phyloP scores from a whole-genome alignment of 345 rosid genomes.

The Gossypium ekmanianum region DNA sequence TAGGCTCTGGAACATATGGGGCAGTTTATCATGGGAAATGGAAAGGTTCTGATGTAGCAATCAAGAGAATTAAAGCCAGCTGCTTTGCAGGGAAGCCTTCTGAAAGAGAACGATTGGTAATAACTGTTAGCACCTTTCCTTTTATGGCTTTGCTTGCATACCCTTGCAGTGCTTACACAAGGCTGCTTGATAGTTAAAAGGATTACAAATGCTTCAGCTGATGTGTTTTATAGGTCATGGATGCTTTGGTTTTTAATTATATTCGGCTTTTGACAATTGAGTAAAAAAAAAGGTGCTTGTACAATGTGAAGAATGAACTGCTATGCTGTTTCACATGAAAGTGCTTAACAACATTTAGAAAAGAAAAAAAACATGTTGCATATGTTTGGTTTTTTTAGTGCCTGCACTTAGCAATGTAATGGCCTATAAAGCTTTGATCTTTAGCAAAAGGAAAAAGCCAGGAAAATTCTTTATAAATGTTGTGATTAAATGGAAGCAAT shows the following conservation, averaged over 20 bases:
- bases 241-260: background rate
- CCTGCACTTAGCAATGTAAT: background rate
- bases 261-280: background rate
- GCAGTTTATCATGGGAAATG: conserved; percentile 97
- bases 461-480: background rate
- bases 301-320: background rate
- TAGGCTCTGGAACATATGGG: conserved; percentile 96
- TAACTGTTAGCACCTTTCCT: background rate
- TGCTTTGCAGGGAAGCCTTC: conserved; percentile 98
- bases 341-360: background rate
- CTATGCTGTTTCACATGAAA: background rate
- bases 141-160: background rate
- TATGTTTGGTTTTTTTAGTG: background rate
- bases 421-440: background rate
- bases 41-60: conserved; percentile 99
- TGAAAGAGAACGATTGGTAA: conserved; percentile 87
- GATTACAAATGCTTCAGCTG: background rate
- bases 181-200: conserved; percentile 3
- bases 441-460: background rate
- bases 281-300: background rate
- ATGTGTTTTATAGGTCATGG: background rate
- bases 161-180: background rate
- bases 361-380: background rate
- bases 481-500: background rate
- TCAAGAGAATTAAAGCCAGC: conserved; percentile 97